Evolutionary conservation across 768 basidiomycete species (phyloP).

Genomic region (Gymnopilus junonius): DNA sequence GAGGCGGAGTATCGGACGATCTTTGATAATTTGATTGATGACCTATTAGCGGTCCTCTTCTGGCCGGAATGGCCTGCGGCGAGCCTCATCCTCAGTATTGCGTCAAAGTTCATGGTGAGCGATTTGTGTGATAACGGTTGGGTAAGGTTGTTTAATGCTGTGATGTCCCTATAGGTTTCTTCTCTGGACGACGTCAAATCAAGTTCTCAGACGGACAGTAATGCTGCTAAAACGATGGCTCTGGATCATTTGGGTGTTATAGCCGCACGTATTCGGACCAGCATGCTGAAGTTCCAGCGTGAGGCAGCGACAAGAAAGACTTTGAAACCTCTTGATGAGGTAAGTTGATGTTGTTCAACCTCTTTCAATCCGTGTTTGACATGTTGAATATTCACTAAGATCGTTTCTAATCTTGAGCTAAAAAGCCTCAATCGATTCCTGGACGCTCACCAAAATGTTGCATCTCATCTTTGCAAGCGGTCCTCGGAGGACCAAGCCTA

Average conservation of each 20-base stretch:
- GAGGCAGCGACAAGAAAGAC: conserved; percentile 37
- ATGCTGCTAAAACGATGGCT: conserved; percentile 86
- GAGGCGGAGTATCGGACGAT: conserved; percentile 94
- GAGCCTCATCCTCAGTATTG: conserved; percentile 75
- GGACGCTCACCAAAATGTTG: conserved; percentile 66
- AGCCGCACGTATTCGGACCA: conserved; percentile 77
- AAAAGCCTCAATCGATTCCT: conserved; percentile 62
- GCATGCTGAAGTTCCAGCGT: conserved; percentile 50
- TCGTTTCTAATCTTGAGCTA: conserved; percentile 52
- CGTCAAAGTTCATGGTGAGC: conserved; percentile 82
- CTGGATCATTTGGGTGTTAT: conserved; percentile 95
- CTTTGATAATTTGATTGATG: conserved; percentile 89
- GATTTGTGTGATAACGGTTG: not conserved
- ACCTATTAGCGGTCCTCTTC: conserved; percentile 85
- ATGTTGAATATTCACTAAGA: conserved; percentile 37
- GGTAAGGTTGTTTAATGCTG: not conserved
- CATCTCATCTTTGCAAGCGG: conserved; percentile 67
- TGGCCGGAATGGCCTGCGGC: conserved; percentile 99
- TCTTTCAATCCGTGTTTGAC: not conserved
- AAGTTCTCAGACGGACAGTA: conserved; percentile 67
- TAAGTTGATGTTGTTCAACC: conserved; percentile 29
- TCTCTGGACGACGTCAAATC: conserved; percentile 85
- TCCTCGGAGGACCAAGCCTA: conserved; percentile 82
- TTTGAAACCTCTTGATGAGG: conserved; percentile 75
- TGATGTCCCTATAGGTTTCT: conserved; percentile 58